These are phyloP conservation scores for Inonotus hispidus DNA, from an alignment of 1,284 basidiomycete species.

Conservation along the genomic window DNA sequence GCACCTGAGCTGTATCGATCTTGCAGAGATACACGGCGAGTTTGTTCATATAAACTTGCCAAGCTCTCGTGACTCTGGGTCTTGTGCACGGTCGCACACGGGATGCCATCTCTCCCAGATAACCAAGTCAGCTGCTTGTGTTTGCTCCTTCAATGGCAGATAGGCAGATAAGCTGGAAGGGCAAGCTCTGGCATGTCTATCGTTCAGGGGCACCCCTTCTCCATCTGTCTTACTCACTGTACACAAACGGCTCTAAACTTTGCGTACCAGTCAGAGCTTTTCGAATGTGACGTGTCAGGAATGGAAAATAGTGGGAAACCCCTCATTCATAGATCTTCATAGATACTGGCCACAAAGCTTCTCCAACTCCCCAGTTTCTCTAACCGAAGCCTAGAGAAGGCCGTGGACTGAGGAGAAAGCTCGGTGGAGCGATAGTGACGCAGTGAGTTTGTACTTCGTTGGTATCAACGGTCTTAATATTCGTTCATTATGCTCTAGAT, in stretches of 20 bases:
- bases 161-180: background rate
- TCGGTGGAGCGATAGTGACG: background rate
- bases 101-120: background rate
- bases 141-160: background rate
- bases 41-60: background rate
- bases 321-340: background rate
- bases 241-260: background rate
- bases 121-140: background rate
- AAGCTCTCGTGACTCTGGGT: background rate
- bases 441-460: background rate
- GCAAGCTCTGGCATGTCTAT: background rate
- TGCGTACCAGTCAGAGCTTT: background rate
- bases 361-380: background rate
- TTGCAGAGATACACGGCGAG: background rate
- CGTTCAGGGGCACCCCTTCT: background rate
- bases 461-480: background rate
- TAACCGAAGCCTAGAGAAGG: background rate
- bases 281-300: background rate
- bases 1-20: background rate
- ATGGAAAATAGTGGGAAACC: background rate
- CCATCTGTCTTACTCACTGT: background rate
- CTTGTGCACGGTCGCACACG: conserved; percentile 3
- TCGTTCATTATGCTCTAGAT: background rate
- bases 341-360: background rate
- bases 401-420: background rate